A percentile compares a stretch with the other conserved stretches of the same genome.
phyloP scores from a whole-genome alignment of 1,284 basidiomycete species.

The Ustanciosporium gigantosporum region DNA sequence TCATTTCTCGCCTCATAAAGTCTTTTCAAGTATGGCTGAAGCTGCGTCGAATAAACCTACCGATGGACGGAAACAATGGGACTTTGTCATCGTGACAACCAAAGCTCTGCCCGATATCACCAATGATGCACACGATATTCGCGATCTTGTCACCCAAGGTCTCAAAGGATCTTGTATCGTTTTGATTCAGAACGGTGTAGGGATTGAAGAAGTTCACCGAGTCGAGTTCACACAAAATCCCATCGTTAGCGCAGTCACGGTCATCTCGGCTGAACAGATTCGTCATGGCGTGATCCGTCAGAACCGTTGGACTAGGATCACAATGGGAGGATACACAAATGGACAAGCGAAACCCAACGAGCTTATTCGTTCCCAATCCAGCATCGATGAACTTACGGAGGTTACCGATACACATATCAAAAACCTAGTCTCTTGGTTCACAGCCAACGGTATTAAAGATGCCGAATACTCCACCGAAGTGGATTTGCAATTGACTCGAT shows the following conservation, averaged over 20 bases:
- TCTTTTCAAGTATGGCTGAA: constrained; percentile 57
- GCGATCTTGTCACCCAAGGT: constrained; percentile 48
- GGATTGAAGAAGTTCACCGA: constrained; percentile 62
- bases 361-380: constrained; percentile 8
- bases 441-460: constrained; percentile 61
- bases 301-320: constrained; percentile 64
- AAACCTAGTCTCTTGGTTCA: constrained; percentile 55
- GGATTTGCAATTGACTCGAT: constrained; percentile 63
- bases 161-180: constrained; percentile 54
- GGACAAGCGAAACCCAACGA: constrained; percentile 35
- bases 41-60: constrained; percentile 4
- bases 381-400: constrained; percentile 6
- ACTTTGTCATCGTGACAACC: constrained; percentile 63
- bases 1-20: constrained; percentile 59
- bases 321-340: constrained; percentile 62
- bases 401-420: constrained; percentile 14
- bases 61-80: constrained; percentile 48
- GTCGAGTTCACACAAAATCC: constrained; percentile 56
- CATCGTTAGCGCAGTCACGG: constrained; percentile 63
- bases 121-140: constrained; percentile 61
- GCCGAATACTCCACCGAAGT: constrained; percentile 61
- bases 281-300: constrained; percentile 61
- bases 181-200: constrained; percentile 64
- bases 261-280: constrained; percentile 62
- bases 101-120: constrained; percentile 63